phyloP scores from a whole-genome alignment of 2,329 filamentous ascomycete genomes.

The Xylaria multiplex region DNA sequence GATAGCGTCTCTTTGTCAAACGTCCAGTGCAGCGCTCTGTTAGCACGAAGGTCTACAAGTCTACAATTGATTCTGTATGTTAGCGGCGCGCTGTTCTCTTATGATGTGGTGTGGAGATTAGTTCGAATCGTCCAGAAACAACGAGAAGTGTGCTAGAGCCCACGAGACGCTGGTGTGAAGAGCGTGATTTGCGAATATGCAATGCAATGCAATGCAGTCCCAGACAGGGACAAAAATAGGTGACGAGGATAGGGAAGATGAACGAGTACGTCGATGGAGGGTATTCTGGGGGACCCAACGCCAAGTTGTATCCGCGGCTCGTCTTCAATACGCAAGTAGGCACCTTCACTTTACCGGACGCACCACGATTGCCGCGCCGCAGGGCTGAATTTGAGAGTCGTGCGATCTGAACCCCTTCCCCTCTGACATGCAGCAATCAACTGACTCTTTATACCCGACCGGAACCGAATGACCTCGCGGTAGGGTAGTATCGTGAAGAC shows the following conservation, averaged over 20 bases:
- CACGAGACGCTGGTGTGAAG: background rate
- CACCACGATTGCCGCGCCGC: conserved; percentile 27
- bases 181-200: conserved; percentile 4
- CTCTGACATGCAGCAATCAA: conserved; percentile 36
- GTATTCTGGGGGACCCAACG: conserved; percentile 13
- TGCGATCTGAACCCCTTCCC: conserved; percentile 27
- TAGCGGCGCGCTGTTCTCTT: background rate
- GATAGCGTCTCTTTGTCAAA: conserved; percentile 22
- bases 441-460: conserved; percentile 14
- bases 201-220: conserved; percentile 20
- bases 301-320: conserved; percentile 22
- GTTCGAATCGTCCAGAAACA: background rate
- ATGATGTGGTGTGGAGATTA: background rate
- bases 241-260: conserved; percentile 8
- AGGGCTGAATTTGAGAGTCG: conserved; percentile 35
- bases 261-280: conserved; percentile 16
- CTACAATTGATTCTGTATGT: background rate
- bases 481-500: conserved; percentile 19
- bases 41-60: background rate
- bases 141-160: background rate
- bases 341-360: conserved; percentile 2
- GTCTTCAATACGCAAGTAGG: conserved; percentile 4
- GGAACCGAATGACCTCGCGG: conserved; percentile 27
- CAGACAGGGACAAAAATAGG: conserved; percentile 15
- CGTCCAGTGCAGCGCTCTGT: conserved; percentile 1